Base-by-base conservation (phyloP, 768 basidiomycete genomes). In the Tulasnella sp. region DNA sequence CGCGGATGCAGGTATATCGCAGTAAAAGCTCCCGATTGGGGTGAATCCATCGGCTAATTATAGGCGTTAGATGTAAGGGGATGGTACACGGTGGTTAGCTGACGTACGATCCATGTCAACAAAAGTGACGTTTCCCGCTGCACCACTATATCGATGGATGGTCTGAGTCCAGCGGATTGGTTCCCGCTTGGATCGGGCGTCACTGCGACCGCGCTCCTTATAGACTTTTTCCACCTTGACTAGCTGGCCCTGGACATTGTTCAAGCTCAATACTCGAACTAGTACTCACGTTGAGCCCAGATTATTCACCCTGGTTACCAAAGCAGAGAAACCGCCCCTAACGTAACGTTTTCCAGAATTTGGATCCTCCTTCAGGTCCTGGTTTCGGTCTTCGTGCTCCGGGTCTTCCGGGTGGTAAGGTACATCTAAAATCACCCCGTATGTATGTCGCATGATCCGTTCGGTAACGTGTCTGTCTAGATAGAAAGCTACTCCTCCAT, bases 401-500 rank as follows among this genome's bases (percentile, higher is more conserved):
- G 88, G 88, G 83, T 94, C 91, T 48, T 86, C 86, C 3, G 88
- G 85, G 83, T 94, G 89, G 82, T 89, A 90, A 80, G 92, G 90
- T 24, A 93, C 89, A 31, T 94, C 86, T 83, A 90, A 94, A 84
- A 94, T 93, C 72, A 94, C 93, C 21, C 93, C 93, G 83, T 94
- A 95, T 90, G 93, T 91, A 83, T 83, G 94, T 83, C 88, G 93
- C 40, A 92, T 92, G 87, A 94, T 90, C 68, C 93, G 89, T 34
- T 93, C 92, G 6, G 92, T 92, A 77, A 95, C 94, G 82, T 94
- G 91, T 81, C 94, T 93, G 82, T 94, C 93, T 81, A 92, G 92
- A 84, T 93, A 94, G 84, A 94, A 95, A 38, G 93, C 93, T 81
- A 94, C 90, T 0, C 93, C 93, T 34, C 94, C 93, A 81, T 94